Evolutionary conservation across 768 basidiomycete species (phyloP), one percentile per base, ranked within the genome.

Genomic region (Calocera cornea): DNA sequence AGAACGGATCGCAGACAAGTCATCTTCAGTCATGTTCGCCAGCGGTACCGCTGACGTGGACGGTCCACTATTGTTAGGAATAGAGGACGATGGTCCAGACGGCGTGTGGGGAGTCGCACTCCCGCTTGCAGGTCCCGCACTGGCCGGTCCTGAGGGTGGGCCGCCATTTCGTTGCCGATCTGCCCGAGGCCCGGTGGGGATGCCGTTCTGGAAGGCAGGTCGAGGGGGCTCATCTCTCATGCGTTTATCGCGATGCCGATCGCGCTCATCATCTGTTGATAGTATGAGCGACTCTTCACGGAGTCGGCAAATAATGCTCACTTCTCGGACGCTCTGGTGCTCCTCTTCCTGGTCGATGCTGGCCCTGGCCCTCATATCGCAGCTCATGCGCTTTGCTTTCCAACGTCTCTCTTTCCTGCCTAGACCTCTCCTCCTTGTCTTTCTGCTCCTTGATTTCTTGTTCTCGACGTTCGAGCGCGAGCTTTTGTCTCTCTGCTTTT

Each of bases 391-490:
- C 92, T 50, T 88, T 85, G 29, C 80, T 78, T 74, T 97, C 95
- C 29, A 97, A 81, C 3, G 74, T 76, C 68, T 90, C 87, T 41
- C 92, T 79, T 68, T 92, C 86, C 44, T 76, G 74, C 70, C 81
- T 81, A 2, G 85, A 68, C 5, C 78, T 78, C 54, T 92, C 88
- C 22, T 88, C 87, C 64, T 80, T 83, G 66, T 84, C 85, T 68
- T 82, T 86, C 73, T 91, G 83, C 49, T 85, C 85, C 64, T 79
- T 83, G 41, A 97, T 88, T 74, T 97, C 95, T 68, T 88, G 83
- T 22, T 87, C 83, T 16, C 95, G 87, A 72, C 91, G 90, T 17
- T 87, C 86, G 69, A 97, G 89, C 1, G 95, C 95, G 38, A 97
- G 78, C 73, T 86, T 85, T 19, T 91, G 92, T 64, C 95, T 86